A percentile compares a stretch with the other conserved stretches of the same genome.
phyloP scores from a whole-genome alignment of 169 alveolate genomes.

The Plasmodium inui region DNA sequence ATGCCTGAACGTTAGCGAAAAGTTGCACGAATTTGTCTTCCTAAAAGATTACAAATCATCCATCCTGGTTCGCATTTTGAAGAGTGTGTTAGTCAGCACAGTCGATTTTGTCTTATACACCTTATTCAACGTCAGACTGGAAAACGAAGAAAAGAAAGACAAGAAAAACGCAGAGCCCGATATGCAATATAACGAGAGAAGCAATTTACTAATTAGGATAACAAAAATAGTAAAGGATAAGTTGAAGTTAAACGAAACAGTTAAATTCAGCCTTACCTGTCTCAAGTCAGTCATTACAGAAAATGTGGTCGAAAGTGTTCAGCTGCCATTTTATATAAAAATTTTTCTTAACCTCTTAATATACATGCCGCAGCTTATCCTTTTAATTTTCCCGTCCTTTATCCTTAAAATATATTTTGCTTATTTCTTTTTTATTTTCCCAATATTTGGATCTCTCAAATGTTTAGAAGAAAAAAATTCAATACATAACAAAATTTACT shows the following conservation, averaged over 20 bases:
- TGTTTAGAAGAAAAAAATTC: constrained; percentile 61
- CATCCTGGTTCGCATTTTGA: constrained; percentile 37
- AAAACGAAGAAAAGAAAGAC: constrained; percentile 22
- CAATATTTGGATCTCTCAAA: constrained; percentile 72
- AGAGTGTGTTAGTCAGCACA: constrained; percentile 25
- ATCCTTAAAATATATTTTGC: constrained; percentile 53
- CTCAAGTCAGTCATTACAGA: constrained; percentile 50
- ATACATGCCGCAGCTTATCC: constrained; percentile 55
- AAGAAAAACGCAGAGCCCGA: neutral
- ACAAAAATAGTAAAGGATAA: constrained; percentile 34
- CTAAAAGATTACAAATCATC: constrained; percentile 60
- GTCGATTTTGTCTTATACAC: constrained; percentile 47
- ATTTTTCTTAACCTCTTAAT: constrained; percentile 42
- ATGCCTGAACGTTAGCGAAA: constrained; percentile 45
- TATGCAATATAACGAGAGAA: constrained; percentile 23
- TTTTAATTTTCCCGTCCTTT: constrained; percentile 58
- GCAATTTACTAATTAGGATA: constrained; percentile 54
- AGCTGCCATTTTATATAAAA: constrained; percentile 49
- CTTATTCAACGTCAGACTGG: constrained; percentile 47
- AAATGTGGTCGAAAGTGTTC: constrained; percentile 56
- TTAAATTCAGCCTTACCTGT: constrained; percentile 40
- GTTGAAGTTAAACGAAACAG: constrained; percentile 59
- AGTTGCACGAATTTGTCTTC: constrained; percentile 52
- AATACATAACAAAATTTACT: constrained; percentile 46
- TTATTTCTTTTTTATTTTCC: constrained; percentile 53